A percentile compares a stretch with the other conserved stretches of the same genome.
Evolutionary conservation across 2,329 filamentous ascomycete genomes (phyloP).

Genomic region (Xenoacremonium recifei): DNA sequence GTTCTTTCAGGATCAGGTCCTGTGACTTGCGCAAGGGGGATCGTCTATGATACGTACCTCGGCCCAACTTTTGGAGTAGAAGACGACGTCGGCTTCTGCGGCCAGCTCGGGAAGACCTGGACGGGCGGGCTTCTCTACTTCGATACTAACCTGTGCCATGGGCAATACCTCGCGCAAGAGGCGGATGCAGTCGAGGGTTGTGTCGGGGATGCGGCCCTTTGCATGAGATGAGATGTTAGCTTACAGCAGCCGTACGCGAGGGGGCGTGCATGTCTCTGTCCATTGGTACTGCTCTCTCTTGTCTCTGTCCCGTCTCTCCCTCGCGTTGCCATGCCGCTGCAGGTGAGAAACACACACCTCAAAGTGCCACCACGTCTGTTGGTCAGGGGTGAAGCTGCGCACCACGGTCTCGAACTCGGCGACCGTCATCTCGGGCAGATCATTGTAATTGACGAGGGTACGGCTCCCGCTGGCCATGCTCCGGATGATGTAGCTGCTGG

Average conservation of each 20-base stretch:
- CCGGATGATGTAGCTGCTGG: conserved; percentile 69
- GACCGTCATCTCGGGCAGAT: conserved; percentile 64
- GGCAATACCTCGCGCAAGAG: conserved; percentile 49
- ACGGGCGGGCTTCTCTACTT: conserved; percentile 69
- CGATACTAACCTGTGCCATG: conserved; percentile 59
- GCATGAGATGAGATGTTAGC: conserved; percentile 15
- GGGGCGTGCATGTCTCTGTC: too few species aligned
- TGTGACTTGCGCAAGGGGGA: neutral
- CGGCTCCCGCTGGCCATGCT: conserved; percentile 58
- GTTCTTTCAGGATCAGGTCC: conserved; percentile 9
- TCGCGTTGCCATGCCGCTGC: neutral
- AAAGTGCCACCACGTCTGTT: conserved; percentile 66
- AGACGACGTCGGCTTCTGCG: conserved; percentile 65
- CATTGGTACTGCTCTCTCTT: too few species aligned
- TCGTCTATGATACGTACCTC: conserved; percentile 45
- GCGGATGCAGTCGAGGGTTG: conserved; percentile 57
- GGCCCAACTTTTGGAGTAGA: conserved; percentile 71
- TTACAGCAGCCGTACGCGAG: conserved; percentile 2
- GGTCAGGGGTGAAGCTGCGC: conserved; percentile 33
- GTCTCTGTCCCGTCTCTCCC: neutral
- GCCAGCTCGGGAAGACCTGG: conserved; percentile 59
- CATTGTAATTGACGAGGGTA: conserved; percentile 70
- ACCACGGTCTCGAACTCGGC: conserved; percentile 55
- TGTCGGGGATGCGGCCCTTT: conserved; percentile 63
- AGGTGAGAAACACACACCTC: conserved; percentile 47